Percentiles rank a stretch among this genome's conserved stretches.
phyloP scores from a whole-genome alignment of 306 rosid genomes.

The Prinsepia uniflora region DNA sequence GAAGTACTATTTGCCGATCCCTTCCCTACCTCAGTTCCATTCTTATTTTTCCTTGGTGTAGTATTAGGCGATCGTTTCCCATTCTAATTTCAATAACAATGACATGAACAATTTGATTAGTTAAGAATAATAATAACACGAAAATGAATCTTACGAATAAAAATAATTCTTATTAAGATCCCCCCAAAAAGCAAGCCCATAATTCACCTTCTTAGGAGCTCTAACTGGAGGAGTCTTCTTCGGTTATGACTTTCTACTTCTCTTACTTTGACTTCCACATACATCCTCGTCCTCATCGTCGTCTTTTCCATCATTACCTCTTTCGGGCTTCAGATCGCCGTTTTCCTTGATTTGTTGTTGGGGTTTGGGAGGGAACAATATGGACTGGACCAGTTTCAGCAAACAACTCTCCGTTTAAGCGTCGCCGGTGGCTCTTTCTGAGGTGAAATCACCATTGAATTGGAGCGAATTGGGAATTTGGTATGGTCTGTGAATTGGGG shows the following conservation, averaged over 20 bases:
- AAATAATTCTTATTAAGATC: background rate
- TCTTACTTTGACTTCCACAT: constrained; percentile 36
- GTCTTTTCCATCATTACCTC: constrained; percentile 17
- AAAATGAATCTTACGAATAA: background rate
- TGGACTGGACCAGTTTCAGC: constrained; percentile 63
- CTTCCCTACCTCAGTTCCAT: constrained; percentile 16
- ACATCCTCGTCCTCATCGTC: constrained; percentile 41
- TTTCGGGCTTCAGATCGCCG: constrained; percentile 27
- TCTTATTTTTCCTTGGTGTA: constrained; percentile 63
- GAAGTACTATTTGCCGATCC: constrained; percentile 41
- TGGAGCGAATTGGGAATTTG: background rate
- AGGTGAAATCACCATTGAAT: constrained; percentile 27
- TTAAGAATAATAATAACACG: background rate
- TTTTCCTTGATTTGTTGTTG: constrained; percentile 38
- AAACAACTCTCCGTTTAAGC: constrained; percentile 24
- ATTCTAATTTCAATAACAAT: background rate
- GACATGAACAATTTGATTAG: background rate
- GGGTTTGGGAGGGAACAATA: constrained; percentile 58
- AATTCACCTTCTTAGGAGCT: constrained; percentile 49
- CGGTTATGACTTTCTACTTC: constrained; percentile 41
- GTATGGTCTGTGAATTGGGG: constrained; percentile 19
- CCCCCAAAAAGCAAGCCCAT: background rate
- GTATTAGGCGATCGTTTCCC: constrained; percentile 25
- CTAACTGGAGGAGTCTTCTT: constrained; percentile 38
- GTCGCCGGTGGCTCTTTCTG: constrained; percentile 9